Base-by-base conservation (phyloP, 129 eudicot species). In the Centella asiatica region DNA sequence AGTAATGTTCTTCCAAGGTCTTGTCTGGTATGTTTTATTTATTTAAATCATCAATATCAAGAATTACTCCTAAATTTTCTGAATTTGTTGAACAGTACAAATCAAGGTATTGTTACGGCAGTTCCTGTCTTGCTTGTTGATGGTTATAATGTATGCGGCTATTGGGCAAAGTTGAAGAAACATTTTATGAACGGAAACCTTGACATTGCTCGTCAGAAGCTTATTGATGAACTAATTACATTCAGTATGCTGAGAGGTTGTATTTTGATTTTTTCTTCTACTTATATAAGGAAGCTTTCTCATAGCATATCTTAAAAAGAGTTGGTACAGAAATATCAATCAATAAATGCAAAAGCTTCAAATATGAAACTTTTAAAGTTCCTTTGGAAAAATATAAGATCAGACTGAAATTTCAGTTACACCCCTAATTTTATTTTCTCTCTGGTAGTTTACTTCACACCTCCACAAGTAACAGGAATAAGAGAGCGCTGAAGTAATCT, bases 121-220 rank as follows among this genome's bases (percentile, higher is more conserved):
- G 81, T 63, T 65, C 92, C 96, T 24, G 96, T 93, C 69, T 74
- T 93, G 73, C 96, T 93, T 62, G 96, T 93, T 80, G 99, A 93
- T 77, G 99, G 99, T 32, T 93, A 93, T 68, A 93, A 93, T 64
- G 85, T 93, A 4, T 93, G 96, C 53, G 99, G 99, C 33, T 93
- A 84, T 75, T 93, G 99, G 99, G 74, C 84, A 1, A 93, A 88
- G 77, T 74, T 93, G 78, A 93, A 87, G 83, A 93, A 85, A 64
- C 86, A 93, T 82, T 87, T 93, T 68, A 55, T 82, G 78, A 71
- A 54, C 65, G 99, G 99, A 64, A 74, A 84, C 26, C 99, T 93
- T 72, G 86, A 80, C 60, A 58, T 83, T 69, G 99, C 99, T 57
- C 89, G 96, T 51, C 95, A 93, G 70, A 88, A 85, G 80, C 89